A percentile compares a stretch with the other conserved stretches of the same genome.
Evolutionary conservation across 2,329 filamentous ascomycete genomes (phyloP).

Genomic region (Cladosporium sp.): DNA sequence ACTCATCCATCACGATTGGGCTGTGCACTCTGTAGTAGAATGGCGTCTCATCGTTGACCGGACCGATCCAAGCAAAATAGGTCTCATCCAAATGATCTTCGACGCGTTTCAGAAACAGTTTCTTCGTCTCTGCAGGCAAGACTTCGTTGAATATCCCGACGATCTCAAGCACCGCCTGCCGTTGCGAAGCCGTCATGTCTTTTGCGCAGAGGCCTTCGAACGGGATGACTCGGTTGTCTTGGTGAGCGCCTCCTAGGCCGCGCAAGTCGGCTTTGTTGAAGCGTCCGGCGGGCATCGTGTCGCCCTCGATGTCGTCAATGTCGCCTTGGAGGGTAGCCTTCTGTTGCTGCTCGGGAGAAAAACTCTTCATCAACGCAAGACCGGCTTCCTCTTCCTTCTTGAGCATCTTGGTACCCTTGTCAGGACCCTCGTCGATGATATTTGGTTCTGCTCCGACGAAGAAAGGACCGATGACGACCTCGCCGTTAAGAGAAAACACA

Average conservation of each 20-base stretch:
- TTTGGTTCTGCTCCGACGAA: conserved; percentile 78
- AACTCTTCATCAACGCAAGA: conserved; percentile 59
- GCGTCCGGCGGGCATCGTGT: conserved; percentile 49
- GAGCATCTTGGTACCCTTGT: conserved; percentile 58
- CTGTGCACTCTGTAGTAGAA: conserved; percentile 75
- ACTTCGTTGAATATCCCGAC: conserved; percentile 61
- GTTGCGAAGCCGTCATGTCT: conserved; percentile 44
- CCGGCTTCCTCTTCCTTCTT: conserved; percentile 58
- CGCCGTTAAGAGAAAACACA: conserved; percentile 56
- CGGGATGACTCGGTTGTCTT: conserved; percentile 71
- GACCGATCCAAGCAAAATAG: conserved; percentile 72
- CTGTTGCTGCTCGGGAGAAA: conserved; percentile 41
- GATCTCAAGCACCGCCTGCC: conserved; percentile 50
- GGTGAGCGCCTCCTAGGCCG: conserved; percentile 68
- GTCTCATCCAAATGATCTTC: conserved; percentile 57
- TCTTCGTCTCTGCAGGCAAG: conserved; percentile 51
- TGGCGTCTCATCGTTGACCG: conserved; percentile 56
- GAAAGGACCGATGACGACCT: conserved; percentile 64
- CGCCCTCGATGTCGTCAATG: conserved; percentile 54
- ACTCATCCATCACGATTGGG: conserved; percentile 65
- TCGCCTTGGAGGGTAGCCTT: conserved; percentile 48
- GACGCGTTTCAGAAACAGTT: conserved; percentile 49
- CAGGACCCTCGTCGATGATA: conserved; percentile 58
- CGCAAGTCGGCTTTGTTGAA: conserved; percentile 78
- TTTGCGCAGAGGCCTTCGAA: conserved; percentile 56